Conservation (phyloP, 2,329 filamentous ascomycete genomes). For the Colletotrichum spaethianum region DNA sequence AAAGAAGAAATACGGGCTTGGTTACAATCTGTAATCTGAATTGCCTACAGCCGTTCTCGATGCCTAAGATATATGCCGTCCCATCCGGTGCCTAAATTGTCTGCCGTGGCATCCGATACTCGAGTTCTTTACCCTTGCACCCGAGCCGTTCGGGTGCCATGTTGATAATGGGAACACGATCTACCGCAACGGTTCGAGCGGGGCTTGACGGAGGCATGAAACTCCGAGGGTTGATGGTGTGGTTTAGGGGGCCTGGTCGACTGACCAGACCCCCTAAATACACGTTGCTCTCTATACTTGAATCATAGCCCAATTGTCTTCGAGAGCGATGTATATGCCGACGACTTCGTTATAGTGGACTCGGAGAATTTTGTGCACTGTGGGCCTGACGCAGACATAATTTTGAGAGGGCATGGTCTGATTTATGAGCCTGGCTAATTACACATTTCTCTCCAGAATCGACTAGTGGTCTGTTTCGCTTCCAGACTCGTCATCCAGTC, state of each 20-base stretch:
- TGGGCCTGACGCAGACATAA: not conserved
- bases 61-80: not conserved
- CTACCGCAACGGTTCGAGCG: not conserved
- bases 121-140: too few relatives aligned
- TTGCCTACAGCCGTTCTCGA: not conserved
- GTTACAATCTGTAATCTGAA: not conserved
- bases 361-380: not conserved
- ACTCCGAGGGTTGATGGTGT: not conserved
- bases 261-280: not conserved
- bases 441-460: not conserved
- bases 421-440: not conserved
- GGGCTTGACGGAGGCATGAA: not conserved
- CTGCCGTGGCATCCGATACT: not conserved
- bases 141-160: not conserved
- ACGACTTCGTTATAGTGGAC: not conserved
- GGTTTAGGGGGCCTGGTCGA: not conserved
- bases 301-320: not conserved
- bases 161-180: not conserved
- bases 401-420: not conserved
- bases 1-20: not conserved
- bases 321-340: not conserved
- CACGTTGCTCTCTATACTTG: not conserved
- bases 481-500: not conserved
- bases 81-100: not conserved
- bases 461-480: not conserved